phyloP scores from a whole-genome alignment of 1,284 basidiomycete species.

The Microbotryum scabiosae region DNA sequence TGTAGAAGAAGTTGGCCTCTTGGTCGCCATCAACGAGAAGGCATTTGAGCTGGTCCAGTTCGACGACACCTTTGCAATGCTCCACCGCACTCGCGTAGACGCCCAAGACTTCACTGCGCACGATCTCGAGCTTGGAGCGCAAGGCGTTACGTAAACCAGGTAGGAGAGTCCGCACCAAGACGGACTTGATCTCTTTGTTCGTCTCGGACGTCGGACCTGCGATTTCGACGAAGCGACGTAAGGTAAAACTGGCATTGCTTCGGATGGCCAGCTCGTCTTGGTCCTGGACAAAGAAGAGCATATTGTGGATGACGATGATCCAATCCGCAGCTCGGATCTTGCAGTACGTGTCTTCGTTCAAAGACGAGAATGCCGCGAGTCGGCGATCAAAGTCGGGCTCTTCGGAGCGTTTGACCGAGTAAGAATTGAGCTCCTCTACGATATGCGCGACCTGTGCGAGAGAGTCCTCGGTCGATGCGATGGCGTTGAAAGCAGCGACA shows the following conservation, averaged over 20 bases:
- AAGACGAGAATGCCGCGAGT: slow-evolving; percentile 61
- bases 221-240: slow-evolving; percentile 69
- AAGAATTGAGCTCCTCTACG: slow-evolving; percentile 72
- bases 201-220: slow-evolving; percentile 41
- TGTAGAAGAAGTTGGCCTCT: slow-evolving; percentile 95
- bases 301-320: slow-evolving; percentile 76
- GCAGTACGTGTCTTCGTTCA: slow-evolving; percentile 59
- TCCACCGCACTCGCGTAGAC: slow-evolving; percentile 71
- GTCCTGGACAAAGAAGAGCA: slow-evolving; percentile 81
- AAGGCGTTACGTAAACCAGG: slow-evolving; percentile 76
- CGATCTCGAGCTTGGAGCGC: slow-evolving; percentile 72
- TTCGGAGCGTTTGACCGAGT: slow-evolving; percentile 68
- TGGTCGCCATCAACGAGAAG: slow-evolving; percentile 84
- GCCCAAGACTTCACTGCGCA: slow-evolving; percentile 75
- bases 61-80: slow-evolving; percentile 26
- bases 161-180: slow-evolving; percentile 61
- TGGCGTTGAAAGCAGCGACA: slow-evolving; percentile 54
- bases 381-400: slow-evolving; percentile 91
- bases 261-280: slow-evolving; percentile 80
- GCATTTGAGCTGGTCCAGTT: slow-evolving; percentile 46
- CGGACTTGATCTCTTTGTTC: slow-evolving; percentile 30
- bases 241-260: slow-evolving; percentile 65
- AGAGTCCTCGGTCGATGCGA: slow-evolving; percentile 50
- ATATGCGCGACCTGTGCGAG: slow-evolving; percentile 51
- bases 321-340: slow-evolving; percentile 57